phyloP scores from a whole-genome alignment of 768 basidiomycete genomes.

The Serendipita sp. region DNA sequence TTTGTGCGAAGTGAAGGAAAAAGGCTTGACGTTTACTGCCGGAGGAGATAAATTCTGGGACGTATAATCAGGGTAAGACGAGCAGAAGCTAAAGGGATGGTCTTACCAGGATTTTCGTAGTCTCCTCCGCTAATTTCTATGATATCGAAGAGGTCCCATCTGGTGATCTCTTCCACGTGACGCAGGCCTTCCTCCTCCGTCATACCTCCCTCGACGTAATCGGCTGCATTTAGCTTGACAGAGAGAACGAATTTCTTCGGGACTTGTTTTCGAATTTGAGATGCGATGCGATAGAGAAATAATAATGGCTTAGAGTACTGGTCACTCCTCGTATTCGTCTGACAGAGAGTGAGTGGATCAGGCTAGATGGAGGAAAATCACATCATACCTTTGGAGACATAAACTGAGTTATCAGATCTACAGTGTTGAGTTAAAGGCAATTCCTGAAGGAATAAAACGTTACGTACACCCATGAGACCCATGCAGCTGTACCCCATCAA shows the following conservation, averaged over 20 bases:
- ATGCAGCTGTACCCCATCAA: slow-evolving; percentile 79
- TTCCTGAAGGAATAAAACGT: background rate
- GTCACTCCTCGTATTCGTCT: slow-evolving; percentile 44
- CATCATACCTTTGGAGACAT: slow-evolving; percentile 46
- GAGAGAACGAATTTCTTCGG: slow-evolving; percentile 51
- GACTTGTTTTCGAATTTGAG: slow-evolving; percentile 35
- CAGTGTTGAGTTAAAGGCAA: background rate
- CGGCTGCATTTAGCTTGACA: slow-evolving; percentile 66
- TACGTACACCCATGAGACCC: slow-evolving; percentile 70
- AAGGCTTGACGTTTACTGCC: slow-evolving; percentile 41
- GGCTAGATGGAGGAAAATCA: background rate
- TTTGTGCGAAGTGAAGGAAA: slow-evolving; percentile 50
- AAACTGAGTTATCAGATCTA: slow-evolving; percentile 68
- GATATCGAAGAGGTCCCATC: slow-evolving; percentile 57
- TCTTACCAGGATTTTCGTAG: slow-evolving; percentile 60
- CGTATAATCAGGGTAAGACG: background rate
- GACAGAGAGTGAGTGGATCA: background rate
- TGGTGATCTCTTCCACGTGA: slow-evolving; percentile 43
- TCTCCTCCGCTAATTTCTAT: slow-evolving; percentile 80
- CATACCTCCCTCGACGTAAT: slow-evolving; percentile 34
- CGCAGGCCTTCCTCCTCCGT: slow-evolving; percentile 30
- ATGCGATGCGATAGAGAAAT: slow-evolving; percentile 39
- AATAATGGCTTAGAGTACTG: slow-evolving; percentile 42
- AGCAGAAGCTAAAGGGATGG: background rate
- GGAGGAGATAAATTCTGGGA: slow-evolving; percentile 19